Evolutionary conservation across 768 basidiomycete species (phyloP).

Genomic region (Polyporus arcularius): DNA sequence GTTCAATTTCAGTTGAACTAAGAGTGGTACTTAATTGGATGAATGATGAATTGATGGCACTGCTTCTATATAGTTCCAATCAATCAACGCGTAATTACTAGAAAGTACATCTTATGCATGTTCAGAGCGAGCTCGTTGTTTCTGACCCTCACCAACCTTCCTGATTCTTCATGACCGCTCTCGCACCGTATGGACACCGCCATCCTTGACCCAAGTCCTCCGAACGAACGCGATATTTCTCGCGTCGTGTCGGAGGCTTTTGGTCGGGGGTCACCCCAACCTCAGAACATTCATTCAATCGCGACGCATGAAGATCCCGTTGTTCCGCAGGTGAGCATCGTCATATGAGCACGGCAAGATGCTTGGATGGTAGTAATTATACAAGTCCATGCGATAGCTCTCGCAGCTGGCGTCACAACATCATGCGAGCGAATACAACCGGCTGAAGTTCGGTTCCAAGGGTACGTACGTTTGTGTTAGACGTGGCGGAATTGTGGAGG

Average conservation of each 20-base stretch:
- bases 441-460: constrained; percentile 59
- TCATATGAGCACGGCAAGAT: not conserved
- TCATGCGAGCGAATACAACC: constrained; percentile 70
- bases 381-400: constrained; percentile 37
- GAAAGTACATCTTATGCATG: not conserved
- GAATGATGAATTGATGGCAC: not conserved
- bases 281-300: not conserved
- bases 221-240: not conserved
- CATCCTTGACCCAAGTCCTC: not conserved
- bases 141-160: not conserved
- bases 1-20: no score
- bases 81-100: constrained; percentile 10
- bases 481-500: not conserved
- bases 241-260: constrained; percentile 12
- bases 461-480: constrained; percentile 29
- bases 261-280: not conserved
- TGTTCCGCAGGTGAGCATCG: constrained; percentile 2
- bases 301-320: constrained; percentile 4
- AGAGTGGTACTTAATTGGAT: no score
- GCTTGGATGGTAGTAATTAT: not conserved
- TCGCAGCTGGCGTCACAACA: constrained; percentile 70
- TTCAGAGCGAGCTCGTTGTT: not conserved
- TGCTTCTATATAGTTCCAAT: constrained; percentile 10
- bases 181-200: constrained; percentile 4
- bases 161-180: not conserved